A percentile compares a stretch with the other conserved stretches of the same genome.
Conservation (phyloP, 176 grass and related monocot genomes). For the barley (Hordeum vulgare) region MorexV3_pseudomolecules_assembly NC_058519.1:654641385-654641884, state of each 20-base stretch:
- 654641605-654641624: constrained; percentile 63
- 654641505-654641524: constrained; percentile 6
- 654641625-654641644: constrained; percentile 46
- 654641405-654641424: too few relatives aligned
- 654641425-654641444: too few relatives aligned
- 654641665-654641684: constrained; percentile 92
- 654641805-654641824: too few relatives aligned
- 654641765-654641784: too few relatives aligned
- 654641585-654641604: constrained; percentile 3
- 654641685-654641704: constrained; percentile 19
- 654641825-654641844: neutral
- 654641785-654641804: too few relatives aligned
- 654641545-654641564: constrained; percentile 13
- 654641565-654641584: neutral
- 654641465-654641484: constrained; percentile 33
- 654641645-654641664: constrained; percentile 57
- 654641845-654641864: constrained; percentile 20
- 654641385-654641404: too few relatives aligned
- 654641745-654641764: too few relatives aligned
- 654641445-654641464: too few relatives aligned
- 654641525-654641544: neutral
- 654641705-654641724: too few relatives aligned
- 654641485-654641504: neutral
- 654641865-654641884: neutral
- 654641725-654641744: too few relatives aligned